These are phyloP conservation scores for Cylindrotheca closterium DNA, from an alignment of 108 stramenopile species.

Conservation along the genomic window DNA sequence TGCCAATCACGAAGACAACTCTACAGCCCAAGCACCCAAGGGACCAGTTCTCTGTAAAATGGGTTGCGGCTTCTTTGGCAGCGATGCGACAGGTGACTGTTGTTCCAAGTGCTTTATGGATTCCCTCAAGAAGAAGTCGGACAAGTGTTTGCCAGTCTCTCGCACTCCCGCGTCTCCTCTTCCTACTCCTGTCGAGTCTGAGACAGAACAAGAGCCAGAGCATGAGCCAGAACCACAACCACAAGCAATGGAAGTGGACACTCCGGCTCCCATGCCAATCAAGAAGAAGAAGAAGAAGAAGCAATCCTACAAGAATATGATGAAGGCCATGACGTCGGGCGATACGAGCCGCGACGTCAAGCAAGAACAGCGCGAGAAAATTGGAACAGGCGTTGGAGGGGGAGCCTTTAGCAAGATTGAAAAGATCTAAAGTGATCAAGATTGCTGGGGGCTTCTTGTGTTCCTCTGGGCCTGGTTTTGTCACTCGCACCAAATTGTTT, in stretches of 20 bases:
- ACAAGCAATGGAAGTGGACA: not conserved
- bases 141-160: conserved; percentile 5
- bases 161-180: conserved; percentile 18
- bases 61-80: conserved; percentile 80
- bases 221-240: not conserved
- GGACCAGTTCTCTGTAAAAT: conserved; percentile 48
- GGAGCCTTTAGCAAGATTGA: conserved; percentile 75
- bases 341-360: conserved; percentile 23
- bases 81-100: conserved; percentile 75
- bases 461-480: no score
- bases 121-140: conserved; percentile 35
- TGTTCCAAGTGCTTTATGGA: conserved; percentile 78
- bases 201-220: not conserved
- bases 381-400: conserved; percentile 56
- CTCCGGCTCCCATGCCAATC: conserved; percentile 19
- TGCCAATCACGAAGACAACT: conserved; percentile 2
- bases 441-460: no score
- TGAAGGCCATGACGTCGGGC: conserved; percentile 54
- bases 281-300: conserved; percentile 84
- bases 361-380: conserved; percentile 53
- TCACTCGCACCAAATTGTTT: no score
- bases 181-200: not conserved
- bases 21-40: conserved; percentile 18
- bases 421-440: conserved; percentile 80
- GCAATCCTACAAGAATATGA: conserved; percentile 72